phyloP scores from a whole-genome alignment of 2,329 filamentous ascomycete species.

The Emmonsiellopsis sp. region DNA sequence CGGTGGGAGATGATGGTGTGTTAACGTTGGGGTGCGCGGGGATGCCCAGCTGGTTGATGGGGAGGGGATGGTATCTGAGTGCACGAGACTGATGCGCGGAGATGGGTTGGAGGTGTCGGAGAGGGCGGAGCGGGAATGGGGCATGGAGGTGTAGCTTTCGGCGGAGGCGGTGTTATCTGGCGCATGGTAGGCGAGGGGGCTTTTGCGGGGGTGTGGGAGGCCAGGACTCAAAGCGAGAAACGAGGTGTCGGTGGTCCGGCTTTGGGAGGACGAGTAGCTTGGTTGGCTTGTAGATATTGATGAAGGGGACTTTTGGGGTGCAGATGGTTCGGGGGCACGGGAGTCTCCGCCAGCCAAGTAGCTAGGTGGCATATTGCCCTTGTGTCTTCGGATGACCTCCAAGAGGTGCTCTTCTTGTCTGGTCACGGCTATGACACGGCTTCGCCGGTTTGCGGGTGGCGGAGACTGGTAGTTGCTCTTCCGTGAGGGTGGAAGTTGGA shows the following conservation, averaged over 20 bases:
- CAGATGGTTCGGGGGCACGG: no score
- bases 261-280: not conserved
- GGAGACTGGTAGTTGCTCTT: constrained; percentile 16
- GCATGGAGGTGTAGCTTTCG: not conserved
- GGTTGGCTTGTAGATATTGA: not conserved
- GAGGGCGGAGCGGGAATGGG: not conserved
- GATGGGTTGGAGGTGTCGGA: constrained; percentile 20
- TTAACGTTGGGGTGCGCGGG: constrained; percentile 10
- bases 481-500: constrained; percentile 2
- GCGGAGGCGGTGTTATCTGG: not conserved
- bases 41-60: constrained; percentile 25
- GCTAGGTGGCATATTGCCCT: constrained; percentile 38
- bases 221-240: not conserved
- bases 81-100: constrained; percentile 25
- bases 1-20: constrained; percentile 31
- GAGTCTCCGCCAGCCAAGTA: constrained; percentile 17
- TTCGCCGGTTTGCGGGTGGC: constrained; percentile 26
- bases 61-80: constrained; percentile 32
- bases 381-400: constrained; percentile 41
- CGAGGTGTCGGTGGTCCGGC: not conserved
- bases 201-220: not conserved
- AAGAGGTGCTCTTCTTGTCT: constrained; percentile 45
- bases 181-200: not conserved
- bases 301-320: constrained; percentile 3
- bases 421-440: constrained; percentile 44